Percentiles rank a stretch among this genome's conserved stretches.
phyloP scores from a whole-genome alignment of 345 rosid species.

The Capsella bursapastoris region DNA sequence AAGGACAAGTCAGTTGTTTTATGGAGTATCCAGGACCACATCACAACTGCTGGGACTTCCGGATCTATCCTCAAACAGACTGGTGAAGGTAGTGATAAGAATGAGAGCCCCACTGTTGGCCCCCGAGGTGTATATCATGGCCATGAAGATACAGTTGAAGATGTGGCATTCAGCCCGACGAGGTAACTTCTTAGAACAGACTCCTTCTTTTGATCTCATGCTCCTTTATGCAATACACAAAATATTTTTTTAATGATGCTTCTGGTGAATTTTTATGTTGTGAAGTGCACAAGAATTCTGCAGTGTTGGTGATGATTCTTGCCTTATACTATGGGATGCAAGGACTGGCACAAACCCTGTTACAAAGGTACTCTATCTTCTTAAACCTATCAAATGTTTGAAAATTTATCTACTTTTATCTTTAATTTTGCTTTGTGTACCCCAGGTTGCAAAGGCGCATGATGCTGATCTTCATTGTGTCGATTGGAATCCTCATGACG shows the following conservation, averaged over 20 bases:
- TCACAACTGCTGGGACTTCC: conserved; percentile 66
- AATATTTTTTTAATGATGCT: conserved; percentile 44
- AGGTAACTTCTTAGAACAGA: conserved; percentile 58
- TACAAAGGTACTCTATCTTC: conserved; percentile 59
- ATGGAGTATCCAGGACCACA: conserved; percentile 99
- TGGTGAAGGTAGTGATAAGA: conserved; percentile 74
- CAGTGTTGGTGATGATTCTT: conserved; percentile 99
- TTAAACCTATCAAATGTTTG: conserved; percentile 57
- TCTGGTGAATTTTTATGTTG: conserved; percentile 40
- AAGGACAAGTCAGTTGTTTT: conserved; percentile 92
- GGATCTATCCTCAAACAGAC: conserved; percentile 76
- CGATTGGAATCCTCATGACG: conserved; percentile 95
- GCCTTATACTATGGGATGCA: conserved; percentile 99
- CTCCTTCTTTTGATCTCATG: conserved; percentile 34
- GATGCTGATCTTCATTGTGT: conserved; percentile 97
- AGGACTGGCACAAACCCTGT: conserved; percentile 83
- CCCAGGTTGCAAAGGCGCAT: conserved; percentile 94
- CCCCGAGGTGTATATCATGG: conserved; percentile 95
- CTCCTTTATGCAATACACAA: conserved; percentile 43
- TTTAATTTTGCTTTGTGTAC: conserved; percentile 16
- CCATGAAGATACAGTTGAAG: conserved; percentile 98
- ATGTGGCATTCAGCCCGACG: conserved; percentile 92
- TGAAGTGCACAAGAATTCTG: conserved; percentile 96
- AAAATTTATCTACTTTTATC: conserved; percentile 48
- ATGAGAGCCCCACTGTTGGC: conserved; percentile 76